Evolutionary conservation across 371 early-diverging fungal genomes (phyloP).

Genomic region (Coemansia sp.): DNA sequence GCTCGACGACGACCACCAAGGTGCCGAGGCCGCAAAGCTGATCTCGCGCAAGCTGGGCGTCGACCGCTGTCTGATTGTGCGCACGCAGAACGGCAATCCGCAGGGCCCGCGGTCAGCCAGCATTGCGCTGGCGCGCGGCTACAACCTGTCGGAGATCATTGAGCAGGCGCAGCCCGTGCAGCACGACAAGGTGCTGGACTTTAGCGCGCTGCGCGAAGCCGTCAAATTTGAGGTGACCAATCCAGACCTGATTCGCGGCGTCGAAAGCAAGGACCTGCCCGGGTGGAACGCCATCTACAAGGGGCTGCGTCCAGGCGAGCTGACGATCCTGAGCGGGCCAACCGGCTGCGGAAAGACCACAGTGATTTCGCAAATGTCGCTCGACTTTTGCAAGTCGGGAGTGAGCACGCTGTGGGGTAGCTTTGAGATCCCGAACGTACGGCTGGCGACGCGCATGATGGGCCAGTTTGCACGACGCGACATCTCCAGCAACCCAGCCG

Average conservation of each 20-base stretch:
- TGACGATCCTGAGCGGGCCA: constrained; percentile 73
- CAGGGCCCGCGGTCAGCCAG: constrained; percentile 51
- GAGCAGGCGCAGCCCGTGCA: constrained; percentile 53
- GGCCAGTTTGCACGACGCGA: constrained; percentile 66
- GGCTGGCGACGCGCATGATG: constrained; percentile 72
- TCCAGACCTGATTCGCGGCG: constrained; percentile 66
- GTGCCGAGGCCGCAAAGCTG: constrained; percentile 60
- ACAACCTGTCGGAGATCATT: constrained; percentile 47
- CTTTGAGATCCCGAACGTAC: constrained; percentile 73
- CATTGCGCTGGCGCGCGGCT: constrained; percentile 38
- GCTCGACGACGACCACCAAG: constrained; percentile 70
- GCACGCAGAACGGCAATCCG: constrained; percentile 48
- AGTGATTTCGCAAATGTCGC: constrained; percentile 68
- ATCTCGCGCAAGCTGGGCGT: constrained; percentile 67
- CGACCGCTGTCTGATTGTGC: constrained; percentile 58
- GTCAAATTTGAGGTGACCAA: constrained; percentile 67
- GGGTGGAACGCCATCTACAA: constrained; percentile 64
- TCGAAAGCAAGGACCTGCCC: constrained; percentile 61
- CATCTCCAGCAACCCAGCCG: constrained; percentile 53
- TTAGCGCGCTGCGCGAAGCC: constrained; percentile 60
- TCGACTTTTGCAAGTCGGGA: constrained; percentile 72
- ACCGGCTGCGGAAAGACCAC: constrained; percentile 81
- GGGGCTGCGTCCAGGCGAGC: constrained; percentile 73
- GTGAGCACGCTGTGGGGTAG: constrained; percentile 80
- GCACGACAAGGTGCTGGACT: constrained; percentile 68